Percentiles rank a stretch among this genome's conserved stretches.
Evolutionary conservation across 169 alveolate genomes (phyloP).

Genomic region (Sarcocystis neurona): DNA sequence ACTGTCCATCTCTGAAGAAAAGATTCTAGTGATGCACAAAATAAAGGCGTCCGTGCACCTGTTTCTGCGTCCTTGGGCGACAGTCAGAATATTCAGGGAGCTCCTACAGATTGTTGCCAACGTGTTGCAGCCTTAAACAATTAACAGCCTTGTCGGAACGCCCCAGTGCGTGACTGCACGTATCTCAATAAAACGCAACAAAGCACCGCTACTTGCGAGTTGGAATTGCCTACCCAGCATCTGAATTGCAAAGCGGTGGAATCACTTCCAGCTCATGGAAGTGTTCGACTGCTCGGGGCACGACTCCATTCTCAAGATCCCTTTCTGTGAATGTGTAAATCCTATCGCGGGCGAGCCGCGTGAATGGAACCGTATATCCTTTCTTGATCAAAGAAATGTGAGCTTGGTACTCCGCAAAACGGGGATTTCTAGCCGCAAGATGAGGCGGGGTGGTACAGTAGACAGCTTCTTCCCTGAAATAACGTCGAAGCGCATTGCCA

Average conservation of each 20-base stretch:
- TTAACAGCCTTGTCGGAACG: no score
- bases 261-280: neutral
- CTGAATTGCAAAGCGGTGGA: neutral
- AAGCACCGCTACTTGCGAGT: no score
- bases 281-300: neutral
- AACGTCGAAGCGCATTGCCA: neutral
- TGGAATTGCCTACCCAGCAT: neutral
- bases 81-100: no score
- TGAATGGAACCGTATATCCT: neutral
- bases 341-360: neutral
- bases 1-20: no score
- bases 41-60: no score
- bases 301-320: neutral
- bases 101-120: no score
- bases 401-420: neutral
- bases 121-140: no score
- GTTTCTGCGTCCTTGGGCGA: no score
- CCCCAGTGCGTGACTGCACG: no score
- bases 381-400: neutral
- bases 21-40: no score
- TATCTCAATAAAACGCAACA: no score
- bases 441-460: neutral
- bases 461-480: constrained; percentile 2
- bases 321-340: neutral
- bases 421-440: neutral